These are phyloP conservation scores for Fusarium transvaalense DNA, from an alignment of 2,329 filamentous ascomycete species.

Conservation along the genomic window DNA sequence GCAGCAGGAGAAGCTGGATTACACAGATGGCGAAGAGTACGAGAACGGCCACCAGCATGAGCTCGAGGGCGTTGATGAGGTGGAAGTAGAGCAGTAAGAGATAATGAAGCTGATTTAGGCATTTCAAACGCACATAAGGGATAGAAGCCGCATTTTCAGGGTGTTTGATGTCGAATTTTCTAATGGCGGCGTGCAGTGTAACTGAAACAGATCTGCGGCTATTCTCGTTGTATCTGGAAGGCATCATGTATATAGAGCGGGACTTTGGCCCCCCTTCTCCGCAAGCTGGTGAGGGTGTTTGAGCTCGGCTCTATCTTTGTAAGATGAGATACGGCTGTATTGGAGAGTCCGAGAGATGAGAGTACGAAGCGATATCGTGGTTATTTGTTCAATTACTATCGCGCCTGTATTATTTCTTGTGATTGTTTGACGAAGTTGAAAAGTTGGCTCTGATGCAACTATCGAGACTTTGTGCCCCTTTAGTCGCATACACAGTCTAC, in stretches of 20 bases:
- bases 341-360: slow-evolving; percentile 39
- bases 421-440: slow-evolving; percentile 5
- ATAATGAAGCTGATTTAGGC: slow-evolving; percentile 44
- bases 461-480: slow-evolving; percentile 29
- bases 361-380: slow-evolving; percentile 40
- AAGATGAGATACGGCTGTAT: slow-evolving; percentile 47
- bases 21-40: slow-evolving; percentile 58
- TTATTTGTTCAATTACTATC: slow-evolving; percentile 32
- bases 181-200: slow-evolving; percentile 45
- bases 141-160: slow-evolving; percentile 50
- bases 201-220: slow-evolving; percentile 43
- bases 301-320: slow-evolving; percentile 40
- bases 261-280: slow-evolving; percentile 27
- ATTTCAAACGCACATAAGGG: slow-evolving; percentile 48
- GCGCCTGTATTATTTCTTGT: background rate
- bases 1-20: slow-evolving; percentile 88
- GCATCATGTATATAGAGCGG: slow-evolving; percentile 45
- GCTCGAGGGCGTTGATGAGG: slow-evolving; percentile 65
- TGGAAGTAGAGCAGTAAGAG: slow-evolving; percentile 50
- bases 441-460: slow-evolving; percentile 16
- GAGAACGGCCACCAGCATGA: slow-evolving; percentile 61
- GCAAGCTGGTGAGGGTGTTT: slow-evolving; percentile 35
- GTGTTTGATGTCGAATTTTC: slow-evolving; percentile 48
- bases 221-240: slow-evolving; percentile 42
- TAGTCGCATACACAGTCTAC: slow-evolving; percentile 34